Evolutionary conservation across 2,329 filamentous ascomycete species (phyloP).

Genomic region (Elsinoe ampelina): DNA sequence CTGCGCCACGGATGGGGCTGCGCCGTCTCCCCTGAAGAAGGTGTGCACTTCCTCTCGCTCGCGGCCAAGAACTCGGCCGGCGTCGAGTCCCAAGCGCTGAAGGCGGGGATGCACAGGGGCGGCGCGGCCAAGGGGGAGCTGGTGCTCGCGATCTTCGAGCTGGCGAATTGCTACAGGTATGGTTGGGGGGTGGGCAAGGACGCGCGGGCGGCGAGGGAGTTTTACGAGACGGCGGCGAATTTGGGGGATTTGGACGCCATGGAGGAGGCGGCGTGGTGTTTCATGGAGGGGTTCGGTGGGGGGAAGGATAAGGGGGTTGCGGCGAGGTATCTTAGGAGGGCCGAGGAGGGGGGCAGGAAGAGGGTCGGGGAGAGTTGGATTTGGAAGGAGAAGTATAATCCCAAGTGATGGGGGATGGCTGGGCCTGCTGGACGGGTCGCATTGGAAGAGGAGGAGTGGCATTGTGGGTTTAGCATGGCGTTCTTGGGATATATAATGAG

Average conservation of each 20-base stretch:
- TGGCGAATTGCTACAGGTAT: slow-evolving; percentile 85
- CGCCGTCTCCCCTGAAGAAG: slow-evolving; percentile 58
- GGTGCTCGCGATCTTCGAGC: slow-evolving; percentile 89
- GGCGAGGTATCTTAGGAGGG: slow-evolving; percentile 84
- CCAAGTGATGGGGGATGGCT: neutral
- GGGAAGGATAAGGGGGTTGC: slow-evolving; percentile 92
- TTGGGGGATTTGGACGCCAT: slow-evolving; percentile 93
- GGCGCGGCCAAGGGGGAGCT: slow-evolving; percentile 93
- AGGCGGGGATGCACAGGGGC: slow-evolving; percentile 83
- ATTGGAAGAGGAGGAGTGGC: neutral
- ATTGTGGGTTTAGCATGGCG: neutral
- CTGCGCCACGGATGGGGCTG: slow-evolving; percentile 94
- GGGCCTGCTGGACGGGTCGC: neutral
- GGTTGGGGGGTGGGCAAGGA: slow-evolving; percentile 90
- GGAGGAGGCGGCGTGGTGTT: slow-evolving; percentile 96
- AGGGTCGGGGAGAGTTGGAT: slow-evolving; percentile 95
- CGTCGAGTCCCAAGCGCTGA: slow-evolving; percentile 75
- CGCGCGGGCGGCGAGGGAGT: slow-evolving; percentile 73
- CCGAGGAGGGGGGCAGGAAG: slow-evolving; percentile 82
- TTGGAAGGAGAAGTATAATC: slow-evolving; percentile 88
- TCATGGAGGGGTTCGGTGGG: slow-evolving; percentile 89
- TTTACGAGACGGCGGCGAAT: slow-evolving; percentile 96
- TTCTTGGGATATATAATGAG: neutral
- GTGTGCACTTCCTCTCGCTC: slow-evolving; percentile 74
- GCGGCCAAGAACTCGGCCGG: slow-evolving; percentile 84